Conservation (phyloP, 2,329 filamentous ascomycete genomes). For the Paracamarosporium sp. region DNA sequence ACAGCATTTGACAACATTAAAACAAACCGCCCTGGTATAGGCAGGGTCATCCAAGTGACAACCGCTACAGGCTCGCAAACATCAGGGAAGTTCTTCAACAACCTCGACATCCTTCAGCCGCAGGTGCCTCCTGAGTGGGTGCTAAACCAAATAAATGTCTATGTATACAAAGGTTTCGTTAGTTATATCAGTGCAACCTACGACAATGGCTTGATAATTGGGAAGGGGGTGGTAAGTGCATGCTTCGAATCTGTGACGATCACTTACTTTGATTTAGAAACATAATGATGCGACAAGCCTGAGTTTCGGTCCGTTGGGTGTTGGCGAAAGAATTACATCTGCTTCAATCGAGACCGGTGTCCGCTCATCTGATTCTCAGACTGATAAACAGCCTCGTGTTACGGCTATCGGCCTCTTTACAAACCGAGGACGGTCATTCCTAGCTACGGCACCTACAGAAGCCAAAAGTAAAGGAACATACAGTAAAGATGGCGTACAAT, state of each 20-base stretch:
- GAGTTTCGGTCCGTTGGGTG: background rate
- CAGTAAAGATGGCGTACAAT: background rate
- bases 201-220: background rate
- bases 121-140: background rate
- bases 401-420: background rate
- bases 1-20: background rate
- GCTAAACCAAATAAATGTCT: background rate
- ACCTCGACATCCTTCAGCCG: background rate
- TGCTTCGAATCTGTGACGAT: too few species aligned
- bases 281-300: background rate
- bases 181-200: background rate
- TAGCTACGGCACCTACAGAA: background rate
- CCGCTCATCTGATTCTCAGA: background rate
- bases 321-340: background rate
- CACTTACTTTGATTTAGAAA: too few species aligned
- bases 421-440: background rate
- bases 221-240: background rate
- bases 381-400: background rate
- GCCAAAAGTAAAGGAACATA: background rate
- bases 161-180: background rate
- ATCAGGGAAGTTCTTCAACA: background rate
- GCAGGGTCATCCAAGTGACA: background rate
- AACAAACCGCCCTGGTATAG: background rate
- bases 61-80: background rate
- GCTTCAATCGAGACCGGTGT: background rate